phyloP scores from a whole-genome alignment of 331 rosid species.

The Malus hybrid region DNA sequence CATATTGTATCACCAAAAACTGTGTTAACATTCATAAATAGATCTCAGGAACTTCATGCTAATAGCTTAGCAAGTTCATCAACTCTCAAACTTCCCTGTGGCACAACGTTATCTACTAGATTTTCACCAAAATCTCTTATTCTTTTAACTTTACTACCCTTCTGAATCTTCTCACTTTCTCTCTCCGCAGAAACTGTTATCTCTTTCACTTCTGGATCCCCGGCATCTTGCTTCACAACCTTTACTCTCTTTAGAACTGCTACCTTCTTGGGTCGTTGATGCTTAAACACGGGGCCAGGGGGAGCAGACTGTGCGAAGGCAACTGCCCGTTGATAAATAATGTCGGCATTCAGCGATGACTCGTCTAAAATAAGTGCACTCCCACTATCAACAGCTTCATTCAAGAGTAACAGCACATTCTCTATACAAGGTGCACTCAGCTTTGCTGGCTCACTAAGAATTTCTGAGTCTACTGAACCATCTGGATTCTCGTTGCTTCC shows the following conservation, averaged over 20 bases:
- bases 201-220: constrained; percentile 23
- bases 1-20: not conserved
- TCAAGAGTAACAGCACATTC: constrained; percentile 43
- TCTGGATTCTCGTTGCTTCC: constrained; percentile 12
- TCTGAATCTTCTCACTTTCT: constrained; percentile 25
- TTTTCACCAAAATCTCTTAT: constrained; percentile 38
- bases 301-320: constrained; percentile 66
- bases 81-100: constrained; percentile 74
- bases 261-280: constrained; percentile 23
- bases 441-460: constrained; percentile 19
- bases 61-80: constrained; percentile 83
- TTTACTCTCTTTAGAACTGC: constrained; percentile 20
- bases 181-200: constrained; percentile 16
- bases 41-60: constrained; percentile 23
- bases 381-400: constrained; percentile 68
- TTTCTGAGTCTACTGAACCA: constrained; percentile 26
- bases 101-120: constrained; percentile 41
- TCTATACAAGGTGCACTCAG: constrained; percentile 28
- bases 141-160: constrained; percentile 34
- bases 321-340: constrained; percentile 47
- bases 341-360: constrained; percentile 55
- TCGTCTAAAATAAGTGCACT: constrained; percentile 56
- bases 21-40: not conserved
- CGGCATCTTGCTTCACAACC: constrained; percentile 22
- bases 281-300: constrained; percentile 53